Evolutionary conservation across 2,329 filamentous ascomycete species (phyloP), one percentile per base, ranked within the genome.

Genomic region (Graphium sp.): DNA sequence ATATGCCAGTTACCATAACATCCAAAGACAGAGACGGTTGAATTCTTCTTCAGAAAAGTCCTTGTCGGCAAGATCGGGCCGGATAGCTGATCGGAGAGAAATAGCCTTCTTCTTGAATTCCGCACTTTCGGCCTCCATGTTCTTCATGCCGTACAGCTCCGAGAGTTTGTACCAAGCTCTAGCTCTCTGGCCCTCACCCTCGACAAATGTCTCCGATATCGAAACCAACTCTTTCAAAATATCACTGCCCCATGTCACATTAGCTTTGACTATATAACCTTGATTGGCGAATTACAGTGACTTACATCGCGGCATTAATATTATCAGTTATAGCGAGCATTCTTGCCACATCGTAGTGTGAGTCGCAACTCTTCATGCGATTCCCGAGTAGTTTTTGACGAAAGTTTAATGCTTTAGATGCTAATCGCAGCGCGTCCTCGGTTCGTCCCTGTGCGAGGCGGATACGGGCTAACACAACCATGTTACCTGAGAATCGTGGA

Each of bases 381-480:
- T 40, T 39, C 10, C 39, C 39, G 4, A 42, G 34, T 5, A 41
- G 29, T 22, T 35, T 41, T 28, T 33, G 35, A 16, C 40, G 39
- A 24, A 42, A 42, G 5, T 31, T 35, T 15, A 43, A 33, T 6
- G 39, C 41, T 24, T 41, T 41, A 2, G 37, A 39, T 11, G 40
- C 38, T 15, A 43, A 25, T 8, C 38, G 35, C 18, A 41, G 20
- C 3, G 39, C 39, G 14, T 41, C 38, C 24, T 32, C 30, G 3
- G 27, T n/a, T 7, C 35, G 36, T 5, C 40, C 40, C 26, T 43
- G 39, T 14, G 22, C 26, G 9, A 39, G 37, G 19, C 27, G 18
- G n/a, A 43, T 41, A 22, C 40, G 38, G 12, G 42, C 42, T 19
- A 44, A 23, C n/a, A 43, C 32, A 7, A 43, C 40, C 41, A 41